Evolutionary conservation across 129 eudicot genomes (phyloP).

Genomic region (Arctium lappa): DNA sequence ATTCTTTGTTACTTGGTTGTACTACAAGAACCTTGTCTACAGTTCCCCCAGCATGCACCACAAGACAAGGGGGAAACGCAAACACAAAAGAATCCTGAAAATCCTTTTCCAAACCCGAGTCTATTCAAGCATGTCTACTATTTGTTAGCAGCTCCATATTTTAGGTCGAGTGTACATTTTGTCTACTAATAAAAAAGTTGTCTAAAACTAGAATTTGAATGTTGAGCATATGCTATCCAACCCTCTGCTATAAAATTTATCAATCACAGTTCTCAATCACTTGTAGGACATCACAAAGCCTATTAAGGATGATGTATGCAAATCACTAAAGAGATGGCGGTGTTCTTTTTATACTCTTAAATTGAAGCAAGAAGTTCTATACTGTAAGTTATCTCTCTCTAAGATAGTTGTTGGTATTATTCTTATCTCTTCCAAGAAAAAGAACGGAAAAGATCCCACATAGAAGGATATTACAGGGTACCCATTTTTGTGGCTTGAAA

Average conservation of each 20-base stretch:
- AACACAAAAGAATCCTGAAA: background rate
- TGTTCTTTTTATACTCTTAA: constrained; percentile 72
- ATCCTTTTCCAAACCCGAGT: background rate
- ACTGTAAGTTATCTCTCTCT: constrained; percentile 49
- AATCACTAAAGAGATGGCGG: constrained; percentile 77
- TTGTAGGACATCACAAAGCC: constrained; percentile 92
- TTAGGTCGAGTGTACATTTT: background rate
- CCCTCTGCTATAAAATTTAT: background rate
- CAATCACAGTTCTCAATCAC: background rate
- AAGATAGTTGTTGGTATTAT: background rate
- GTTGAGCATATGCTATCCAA: background rate
- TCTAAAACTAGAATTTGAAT: background rate
- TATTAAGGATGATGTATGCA: constrained; percentile 65
- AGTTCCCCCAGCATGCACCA: no score
- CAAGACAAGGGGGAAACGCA: no score
- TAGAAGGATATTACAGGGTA: background rate
- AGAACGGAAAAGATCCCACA: background rate
- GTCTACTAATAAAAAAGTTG: background rate
- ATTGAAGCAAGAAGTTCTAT: constrained; percentile 90
- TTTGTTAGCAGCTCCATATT: background rate
- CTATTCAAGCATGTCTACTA: background rate
- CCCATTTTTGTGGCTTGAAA: background rate
- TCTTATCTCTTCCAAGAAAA: background rate
- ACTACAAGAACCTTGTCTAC: background rate
- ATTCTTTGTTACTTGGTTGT: background rate